Base-by-base conservation (phyloP, 2,329 filamentous ascomycete species). In the Botrytis aclada region DNA sequence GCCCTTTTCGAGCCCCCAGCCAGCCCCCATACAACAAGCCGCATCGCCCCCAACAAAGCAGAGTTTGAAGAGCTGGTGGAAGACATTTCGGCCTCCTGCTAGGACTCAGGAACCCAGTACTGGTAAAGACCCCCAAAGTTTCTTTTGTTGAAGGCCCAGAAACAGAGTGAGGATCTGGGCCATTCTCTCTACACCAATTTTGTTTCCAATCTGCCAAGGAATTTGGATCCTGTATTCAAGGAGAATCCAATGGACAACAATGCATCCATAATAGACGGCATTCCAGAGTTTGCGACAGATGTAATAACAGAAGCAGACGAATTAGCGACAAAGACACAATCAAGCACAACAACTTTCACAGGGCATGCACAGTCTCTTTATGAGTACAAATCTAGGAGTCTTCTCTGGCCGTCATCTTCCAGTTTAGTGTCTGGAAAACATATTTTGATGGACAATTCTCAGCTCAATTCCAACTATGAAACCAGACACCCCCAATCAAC, bases 1-100 rank as follows among this genome's bases (percentile, higher is more conserved):
- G 72, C 74, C 78, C 61, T 79, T 80, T 70, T 75, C 76, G 41
- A 74, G 71, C 43, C 76, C 79, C 22, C 79, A 80, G 64, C 77
- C 79, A 66, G 76, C 79, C 70, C 77, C 76, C 34, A 69, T 77
- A 45, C 71, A 74, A 56, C 78, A 78, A 73, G 83, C 86, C 73
- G 85, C 87, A 79, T 94, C 93, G 60, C 93, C 93, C 72, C 93
- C 93, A 43, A 93, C 90, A 77, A 97, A 92, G 84, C 90, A 93
- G 81, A 94, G 97, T 82, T 86, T 98, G 78, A 92, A 94, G 78
- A 97, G 93, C 74, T 99, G 96, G 96, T 98, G 96, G 96, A 97
- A 94, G 83, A 90, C 91, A 79, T 98, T 99, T 84, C 96, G 96
- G 84, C 88, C 92, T 71, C 85, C 87, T 63, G 83, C 85, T 54